Conservation (phyloP, 1,284 basidiomycete species). For the Pyrrhoderma lamaoense region DNA sequence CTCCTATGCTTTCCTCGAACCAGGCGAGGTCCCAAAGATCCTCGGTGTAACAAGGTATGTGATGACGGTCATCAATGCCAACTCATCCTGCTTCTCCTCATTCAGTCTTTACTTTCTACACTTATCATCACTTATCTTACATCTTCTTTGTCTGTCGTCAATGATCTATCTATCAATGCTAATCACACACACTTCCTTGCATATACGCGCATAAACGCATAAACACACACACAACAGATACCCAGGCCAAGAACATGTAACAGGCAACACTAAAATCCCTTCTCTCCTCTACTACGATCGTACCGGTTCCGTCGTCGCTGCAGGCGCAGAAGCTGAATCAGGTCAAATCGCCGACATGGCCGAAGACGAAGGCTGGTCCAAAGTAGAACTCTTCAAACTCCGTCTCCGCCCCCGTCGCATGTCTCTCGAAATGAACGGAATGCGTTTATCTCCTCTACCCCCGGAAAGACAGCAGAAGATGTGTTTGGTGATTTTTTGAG, state of each 20-base stretch:
- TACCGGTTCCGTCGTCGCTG: slow-evolving; percentile 53
- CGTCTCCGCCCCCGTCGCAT: slow-evolving; percentile 65
- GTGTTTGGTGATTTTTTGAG: slow-evolving; percentile 72
- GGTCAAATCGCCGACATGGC: slow-evolving; percentile 50
- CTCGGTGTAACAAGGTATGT: slow-evolving; percentile 61
- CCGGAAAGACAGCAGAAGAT: slow-evolving; percentile 55
- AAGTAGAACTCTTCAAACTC: slow-evolving; percentile 70
- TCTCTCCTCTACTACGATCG: slow-evolving; percentile 66
- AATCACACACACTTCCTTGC: neutral
- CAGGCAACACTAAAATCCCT: slow-evolving; percentile 77
- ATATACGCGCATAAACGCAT: slow-evolving; percentile 3
- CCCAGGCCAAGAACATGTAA: slow-evolving; percentile 74
- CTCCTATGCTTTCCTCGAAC: slow-evolving; percentile 70
- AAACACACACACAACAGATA: slow-evolving; percentile 39
- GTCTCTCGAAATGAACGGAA: slow-evolving; percentile 74
- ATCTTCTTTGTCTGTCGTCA: neutral
- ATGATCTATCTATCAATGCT: neutral
- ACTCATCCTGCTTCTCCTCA: neutral
- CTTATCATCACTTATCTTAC: neutral
- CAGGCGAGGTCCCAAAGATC: slow-evolving; percentile 65
- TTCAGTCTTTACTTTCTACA: neutral
- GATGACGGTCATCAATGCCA: neutral
- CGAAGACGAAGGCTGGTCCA: slow-evolving; percentile 69
- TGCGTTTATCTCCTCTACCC: slow-evolving; percentile 61
- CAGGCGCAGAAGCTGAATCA: slow-evolving; percentile 67